These are phyloP conservation scores for Diaporthe sp. DNA, from an alignment of 2,329 filamentous ascomycete genomes.

Conservation along the genomic window DNA sequence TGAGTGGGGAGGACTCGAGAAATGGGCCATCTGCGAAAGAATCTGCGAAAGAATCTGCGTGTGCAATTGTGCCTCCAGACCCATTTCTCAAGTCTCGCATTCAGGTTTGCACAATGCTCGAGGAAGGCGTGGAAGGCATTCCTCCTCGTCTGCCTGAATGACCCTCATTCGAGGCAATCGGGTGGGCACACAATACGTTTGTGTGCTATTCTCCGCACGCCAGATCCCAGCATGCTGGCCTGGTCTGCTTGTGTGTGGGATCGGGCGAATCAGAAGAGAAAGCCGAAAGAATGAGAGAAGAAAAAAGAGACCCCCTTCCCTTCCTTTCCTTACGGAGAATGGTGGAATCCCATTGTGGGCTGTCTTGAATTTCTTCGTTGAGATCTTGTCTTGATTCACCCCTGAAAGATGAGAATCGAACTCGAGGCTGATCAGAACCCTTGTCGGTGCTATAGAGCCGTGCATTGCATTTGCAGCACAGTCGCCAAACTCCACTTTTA, in stretches of 20 bases:
- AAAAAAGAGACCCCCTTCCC: constrained; percentile 39
- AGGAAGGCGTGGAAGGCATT: neutral
- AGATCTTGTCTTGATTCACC: constrained; percentile 37
- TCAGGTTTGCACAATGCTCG: neutral
- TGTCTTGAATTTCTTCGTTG: constrained; percentile 32
- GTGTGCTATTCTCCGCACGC: constrained; percentile 26
- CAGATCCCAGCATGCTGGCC: constrained; percentile 10
- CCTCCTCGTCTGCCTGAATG: constrained; percentile 6
- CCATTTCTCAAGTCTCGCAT: constrained; percentile 1
- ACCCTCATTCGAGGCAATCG: constrained; percentile 14
- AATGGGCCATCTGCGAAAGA: neutral
- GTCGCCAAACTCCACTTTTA: constrained; percentile 35
- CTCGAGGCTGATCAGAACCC: constrained; percentile 37
- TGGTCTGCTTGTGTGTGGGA: constrained; percentile 10
- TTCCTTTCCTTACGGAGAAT: constrained; percentile 33
- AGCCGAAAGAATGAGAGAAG: constrained; percentile 29
- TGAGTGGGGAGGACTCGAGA: neutral
- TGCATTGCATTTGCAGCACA: constrained; percentile 35
- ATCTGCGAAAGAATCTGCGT: neutral
- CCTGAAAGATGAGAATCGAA: constrained; percentile 36
- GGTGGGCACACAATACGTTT: constrained; percentile 24
- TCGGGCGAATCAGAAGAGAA: constrained; percentile 23
- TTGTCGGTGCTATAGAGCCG: constrained; percentile 37
- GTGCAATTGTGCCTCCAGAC: constrained; percentile 4
- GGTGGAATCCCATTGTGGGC: constrained; percentile 31